Evolutionary conservation across 208 protist species (phyloP).

Genomic region (Balamuthia mandrillaris): DNA sequence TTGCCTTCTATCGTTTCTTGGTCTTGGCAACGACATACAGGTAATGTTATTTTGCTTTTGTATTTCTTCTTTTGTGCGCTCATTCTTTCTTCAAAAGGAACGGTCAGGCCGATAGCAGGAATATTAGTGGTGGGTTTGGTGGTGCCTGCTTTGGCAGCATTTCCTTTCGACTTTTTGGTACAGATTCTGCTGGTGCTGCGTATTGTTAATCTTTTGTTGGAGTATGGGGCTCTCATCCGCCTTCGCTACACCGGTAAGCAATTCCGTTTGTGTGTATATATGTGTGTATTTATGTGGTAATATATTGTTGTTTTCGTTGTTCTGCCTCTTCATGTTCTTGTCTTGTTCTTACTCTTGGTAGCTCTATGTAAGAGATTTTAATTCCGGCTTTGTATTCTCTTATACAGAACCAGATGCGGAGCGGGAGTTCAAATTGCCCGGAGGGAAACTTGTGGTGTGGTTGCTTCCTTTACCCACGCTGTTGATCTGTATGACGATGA

Average conservation of each 20-base stretch:
- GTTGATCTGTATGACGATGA: too few species aligned
- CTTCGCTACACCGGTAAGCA: too few species aligned
- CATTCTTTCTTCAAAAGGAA: not conserved
- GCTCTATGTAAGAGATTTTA: too few species aligned
- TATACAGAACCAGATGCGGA: not conserved
- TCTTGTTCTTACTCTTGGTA: not conserved
- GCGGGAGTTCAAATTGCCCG: not conserved
- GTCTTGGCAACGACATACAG: not conserved
- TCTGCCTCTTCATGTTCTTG: not conserved
- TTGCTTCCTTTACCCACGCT: not conserved
- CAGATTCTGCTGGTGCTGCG: not conserved
- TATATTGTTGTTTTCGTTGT: too few species aligned
- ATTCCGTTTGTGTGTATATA: too few species aligned
- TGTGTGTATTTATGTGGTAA: too few species aligned
- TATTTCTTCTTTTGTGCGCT: not conserved
- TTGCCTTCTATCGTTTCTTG: not conserved
- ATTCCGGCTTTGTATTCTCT: too few species aligned
- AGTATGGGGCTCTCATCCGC: not conserved
- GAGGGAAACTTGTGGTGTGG: not conserved
- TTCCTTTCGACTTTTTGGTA: not conserved
- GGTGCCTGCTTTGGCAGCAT: not conserved
- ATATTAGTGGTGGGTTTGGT: not conserved
- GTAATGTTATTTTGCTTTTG: not conserved
- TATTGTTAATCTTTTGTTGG: not conserved
- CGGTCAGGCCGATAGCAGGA: not conserved